A percentile compares a stretch with the other conserved stretches of the same genome.
phyloP scores from a whole-genome alignment of 2,329 filamentous ascomycete species.

The Colletotrichum lini region DNA sequence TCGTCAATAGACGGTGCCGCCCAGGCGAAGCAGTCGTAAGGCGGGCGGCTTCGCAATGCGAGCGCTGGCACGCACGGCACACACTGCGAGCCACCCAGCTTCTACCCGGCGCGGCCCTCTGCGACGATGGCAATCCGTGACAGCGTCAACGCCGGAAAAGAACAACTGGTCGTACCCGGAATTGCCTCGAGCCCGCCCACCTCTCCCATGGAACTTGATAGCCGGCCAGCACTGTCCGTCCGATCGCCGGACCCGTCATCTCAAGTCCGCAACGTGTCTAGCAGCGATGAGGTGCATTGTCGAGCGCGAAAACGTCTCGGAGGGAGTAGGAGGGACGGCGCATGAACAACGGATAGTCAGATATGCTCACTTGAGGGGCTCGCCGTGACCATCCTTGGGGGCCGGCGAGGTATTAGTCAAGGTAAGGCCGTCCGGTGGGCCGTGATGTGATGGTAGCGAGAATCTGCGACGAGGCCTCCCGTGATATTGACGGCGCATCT shows the following conservation, averaged over 20 bases:
- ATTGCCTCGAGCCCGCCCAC: constrained; percentile 1
- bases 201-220: constrained; percentile 17
- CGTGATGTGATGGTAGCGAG: constrained; percentile 23
- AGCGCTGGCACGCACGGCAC: constrained; percentile 5
- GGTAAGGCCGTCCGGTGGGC: constrained; percentile 7
- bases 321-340: neutral
- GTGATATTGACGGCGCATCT: constrained; percentile 27
- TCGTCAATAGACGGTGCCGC: neutral
- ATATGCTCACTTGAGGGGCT: neutral
- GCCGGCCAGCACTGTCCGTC: constrained; percentile 20
- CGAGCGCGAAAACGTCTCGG: neutral
- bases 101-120: constrained; percentile 4
- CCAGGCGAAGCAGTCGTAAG: neutral
- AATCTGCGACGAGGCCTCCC: constrained; percentile 25
- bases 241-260: constrained; percentile 35
- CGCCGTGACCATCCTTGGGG: neutral
- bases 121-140: constrained; percentile 18
- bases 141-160: constrained; percentile 5
- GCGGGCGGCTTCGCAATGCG: constrained; percentile 14
- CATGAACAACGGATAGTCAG: constrained; percentile 15
- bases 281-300: constrained; percentile 8
- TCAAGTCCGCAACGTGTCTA: constrained; percentile 22
- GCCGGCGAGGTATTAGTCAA: neutral
- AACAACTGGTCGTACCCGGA: neutral
- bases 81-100: constrained; percentile 6